A percentile compares a stretch with the other conserved stretches of the same genome.
Conservation (phyloP, 495 filamentous ascomycete species). For the Cenococcum geophilum region DNA sequence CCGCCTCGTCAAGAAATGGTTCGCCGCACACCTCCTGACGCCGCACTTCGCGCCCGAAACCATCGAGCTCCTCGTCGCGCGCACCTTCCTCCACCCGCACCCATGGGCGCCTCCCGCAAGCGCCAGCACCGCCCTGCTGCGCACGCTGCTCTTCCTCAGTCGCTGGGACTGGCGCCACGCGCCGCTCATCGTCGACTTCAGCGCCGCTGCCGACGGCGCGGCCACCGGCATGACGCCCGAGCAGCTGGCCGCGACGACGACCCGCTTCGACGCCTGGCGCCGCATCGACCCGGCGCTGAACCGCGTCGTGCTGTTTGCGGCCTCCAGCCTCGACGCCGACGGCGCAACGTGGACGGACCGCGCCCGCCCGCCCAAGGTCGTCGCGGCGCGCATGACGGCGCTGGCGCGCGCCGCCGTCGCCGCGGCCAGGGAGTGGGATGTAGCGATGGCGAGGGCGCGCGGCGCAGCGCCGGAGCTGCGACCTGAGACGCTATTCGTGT, state of each 20-base stretch:
- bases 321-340: conserved; percentile 67
- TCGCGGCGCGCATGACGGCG: conserved; percentile 74
- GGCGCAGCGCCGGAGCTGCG: conserved; percentile 43
- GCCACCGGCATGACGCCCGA: conserved; percentile 41
- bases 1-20: conserved; percentile 87
- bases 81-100: conserved; percentile 71
- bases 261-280: conserved; percentile 70
- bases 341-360: conserved; percentile 75
- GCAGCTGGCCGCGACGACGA: conserved; percentile 56
- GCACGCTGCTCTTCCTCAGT: conserved; percentile 68
- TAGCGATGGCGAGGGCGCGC: conserved; percentile 14
- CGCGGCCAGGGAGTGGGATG: conserved; percentile 51
- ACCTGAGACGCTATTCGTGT: conserved; percentile 57
- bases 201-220: conserved; percentile 10
- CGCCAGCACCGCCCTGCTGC: conserved; percentile 72
- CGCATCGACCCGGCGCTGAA: conserved; percentile 86
- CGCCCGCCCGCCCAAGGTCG: conserved; percentile 66
- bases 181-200: conserved; percentile 72
- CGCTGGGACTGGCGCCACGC: conserved; percentile 87
- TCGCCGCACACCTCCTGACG: conserved; percentile 71
- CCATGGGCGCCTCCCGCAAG: conserved; percentile 76
- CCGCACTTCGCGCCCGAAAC: conserved; percentile 71
- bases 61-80: conserved; percentile 71
- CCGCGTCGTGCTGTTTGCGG: conserved; percentile 71
- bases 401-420: conserved; percentile 67